A percentile compares a stretch with the other conserved stretches of the same genome.
These are phyloP conservation scores for Echites panduratus DNA, from an alignment of 257 asterid genomes.

Conservation along the genomic window DNA sequence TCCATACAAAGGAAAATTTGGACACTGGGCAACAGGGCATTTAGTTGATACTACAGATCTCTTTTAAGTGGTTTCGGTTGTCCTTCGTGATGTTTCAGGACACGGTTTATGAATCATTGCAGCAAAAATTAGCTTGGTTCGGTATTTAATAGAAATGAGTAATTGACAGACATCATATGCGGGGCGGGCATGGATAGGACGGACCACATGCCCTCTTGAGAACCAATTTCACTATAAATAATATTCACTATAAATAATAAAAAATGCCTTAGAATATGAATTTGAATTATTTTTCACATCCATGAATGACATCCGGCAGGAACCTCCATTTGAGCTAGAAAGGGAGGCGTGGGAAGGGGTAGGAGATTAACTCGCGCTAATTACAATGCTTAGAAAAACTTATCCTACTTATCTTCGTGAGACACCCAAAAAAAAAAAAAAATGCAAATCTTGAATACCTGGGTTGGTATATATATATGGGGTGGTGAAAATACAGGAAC, in stretches of 20 bases:
- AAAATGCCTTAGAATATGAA: slow-evolving; percentile 16
- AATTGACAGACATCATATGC: slow-evolving; percentile 14
- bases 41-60: not conserved
- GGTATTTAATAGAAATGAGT: not conserved
- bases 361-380: slow-evolving; percentile 6
- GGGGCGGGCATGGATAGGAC: too few species aligned
- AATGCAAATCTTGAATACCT: slow-evolving; percentile 1
- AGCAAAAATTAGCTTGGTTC: not conserved
- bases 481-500: slow-evolving; percentile 1
- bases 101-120: not conserved
- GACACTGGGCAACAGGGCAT: too few species aligned
- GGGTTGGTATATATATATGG: slow-evolving; percentile 12
- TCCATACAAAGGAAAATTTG: too few species aligned
- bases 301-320: slow-evolving; percentile 25
- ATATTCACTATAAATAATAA: too few species aligned
- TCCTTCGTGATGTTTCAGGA: not conserved
- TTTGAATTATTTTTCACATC: slow-evolving; percentile 22
- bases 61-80: not conserved
- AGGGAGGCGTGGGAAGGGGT: not conserved
- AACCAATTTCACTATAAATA: slow-evolving; percentile 15
- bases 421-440: not conserved
- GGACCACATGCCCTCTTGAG: slow-evolving; percentile 25
- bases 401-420: slow-evolving; percentile 7
- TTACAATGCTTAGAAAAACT: slow-evolving; percentile 23
- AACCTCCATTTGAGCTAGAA: slow-evolving; percentile 8